Evolutionary conservation across 2,329 filamentous ascomycete species (phyloP).

Genomic region (Pyrenophora graminea): DNA sequence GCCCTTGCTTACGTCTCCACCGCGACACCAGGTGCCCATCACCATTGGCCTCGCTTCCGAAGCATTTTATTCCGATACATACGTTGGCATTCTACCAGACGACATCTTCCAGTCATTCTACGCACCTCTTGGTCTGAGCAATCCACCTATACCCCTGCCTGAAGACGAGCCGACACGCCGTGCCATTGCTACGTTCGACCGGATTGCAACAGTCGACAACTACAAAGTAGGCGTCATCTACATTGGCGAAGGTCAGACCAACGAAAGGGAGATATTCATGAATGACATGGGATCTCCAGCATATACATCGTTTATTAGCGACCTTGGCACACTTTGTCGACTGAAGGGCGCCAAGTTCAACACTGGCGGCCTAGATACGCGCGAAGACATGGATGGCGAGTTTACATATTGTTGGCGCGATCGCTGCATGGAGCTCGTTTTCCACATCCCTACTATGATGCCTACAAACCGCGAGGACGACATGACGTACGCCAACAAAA

Average conservation of each 20-base stretch:
- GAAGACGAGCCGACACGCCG: constrained; percentile 70
- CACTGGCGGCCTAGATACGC: constrained; percentile 84
- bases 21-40: constrained; percentile 49
- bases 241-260: constrained; percentile 81
- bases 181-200: constrained; percentile 80
- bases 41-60: constrained; percentile 46
- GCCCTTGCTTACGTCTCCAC: constrained; percentile 44
- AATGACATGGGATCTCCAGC: constrained; percentile 86
- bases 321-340: constrained; percentile 78
- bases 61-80: constrained; percentile 53
- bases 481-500: constrained; percentile 76
- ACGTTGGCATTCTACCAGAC: constrained; percentile 70
- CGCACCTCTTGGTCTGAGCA: constrained; percentile 54
- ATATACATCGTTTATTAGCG: constrained; percentile 82
- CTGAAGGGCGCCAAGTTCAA: constrained; percentile 87
- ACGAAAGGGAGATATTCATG: constrained; percentile 81
- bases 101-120: constrained; percentile 73
- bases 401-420: constrained; percentile 95
- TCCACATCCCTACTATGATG: constrained; percentile 97
- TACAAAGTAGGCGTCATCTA: constrained; percentile 97
- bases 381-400: constrained; percentile 78
- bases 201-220: constrained; percentile 86
- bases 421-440: constrained; percentile 90
- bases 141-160: constrained; percentile 75
- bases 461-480: constrained; percentile 81